Conservation (phyloP, 352 stramenopile species). For the Globisporangium uncinulatum region DNA sequence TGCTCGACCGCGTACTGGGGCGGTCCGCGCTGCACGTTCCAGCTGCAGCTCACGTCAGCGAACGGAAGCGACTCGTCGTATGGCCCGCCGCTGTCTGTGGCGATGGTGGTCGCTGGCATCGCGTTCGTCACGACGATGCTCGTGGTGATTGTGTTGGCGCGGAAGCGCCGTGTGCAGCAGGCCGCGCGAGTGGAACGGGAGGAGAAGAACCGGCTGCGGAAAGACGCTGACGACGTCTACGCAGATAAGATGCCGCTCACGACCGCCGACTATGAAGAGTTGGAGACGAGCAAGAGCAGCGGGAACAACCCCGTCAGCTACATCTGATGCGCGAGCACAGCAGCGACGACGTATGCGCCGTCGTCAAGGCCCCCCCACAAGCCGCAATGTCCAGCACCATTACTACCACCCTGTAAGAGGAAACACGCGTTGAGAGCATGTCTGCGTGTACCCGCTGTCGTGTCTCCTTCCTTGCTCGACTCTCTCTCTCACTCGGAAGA, state of each 20-base stretch:
- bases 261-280: constrained; percentile 19
- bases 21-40: constrained; percentile 56
- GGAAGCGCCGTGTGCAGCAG: constrained; percentile 26
- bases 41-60: constrained; percentile 19
- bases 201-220: constrained; percentile 31
- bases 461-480: no score
- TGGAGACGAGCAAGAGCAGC: constrained; percentile 20
- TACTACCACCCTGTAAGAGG: no score
- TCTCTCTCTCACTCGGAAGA: no score
- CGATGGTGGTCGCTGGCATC: constrained; percentile 19
- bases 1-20: constrained; percentile 59
- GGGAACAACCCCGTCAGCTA: constrained; percentile 26
- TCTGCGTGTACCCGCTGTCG: no score
- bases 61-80: constrained; percentile 14
- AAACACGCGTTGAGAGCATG: no score
- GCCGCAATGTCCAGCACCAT: no score
- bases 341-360: neutral
- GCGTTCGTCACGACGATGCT: constrained; percentile 32
- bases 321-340: constrained; percentile 1
- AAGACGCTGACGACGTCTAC: constrained; percentile 21
- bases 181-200: constrained; percentile 24
- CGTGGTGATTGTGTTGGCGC: constrained; percentile 34
- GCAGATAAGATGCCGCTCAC: constrained; percentile 19
- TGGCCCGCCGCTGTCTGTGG: constrained; percentile 24
- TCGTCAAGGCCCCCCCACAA: no score